phyloP scores from a whole-genome alignment of 1,284 basidiomycete species.

The Leccinum pallidistipes region DNA sequence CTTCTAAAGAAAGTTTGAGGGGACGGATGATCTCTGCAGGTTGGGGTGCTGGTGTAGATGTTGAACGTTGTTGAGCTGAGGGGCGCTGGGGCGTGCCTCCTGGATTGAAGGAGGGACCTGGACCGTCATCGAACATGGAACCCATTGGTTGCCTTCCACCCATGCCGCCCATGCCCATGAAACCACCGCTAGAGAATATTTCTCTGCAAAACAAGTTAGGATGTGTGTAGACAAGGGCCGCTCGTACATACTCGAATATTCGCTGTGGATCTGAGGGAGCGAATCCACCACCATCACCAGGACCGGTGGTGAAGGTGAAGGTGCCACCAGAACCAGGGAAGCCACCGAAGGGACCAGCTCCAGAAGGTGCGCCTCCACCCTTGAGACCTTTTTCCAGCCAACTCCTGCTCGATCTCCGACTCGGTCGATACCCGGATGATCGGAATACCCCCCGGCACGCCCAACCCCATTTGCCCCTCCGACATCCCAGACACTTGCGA shows the following conservation, averaged over 20 bases:
- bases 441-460: conserved; percentile 57
- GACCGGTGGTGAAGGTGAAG: conserved; percentile 60
- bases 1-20: conserved; percentile 85
- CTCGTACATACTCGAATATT: conserved; percentile 78
- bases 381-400: conserved; percentile 88
- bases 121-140: conserved; percentile 49
- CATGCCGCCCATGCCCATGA: background rate
- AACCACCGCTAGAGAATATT: conserved; percentile 57
- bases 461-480: conserved; percentile 20
- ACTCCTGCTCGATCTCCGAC: conserved; percentile 35
- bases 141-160: conserved; percentile 37
- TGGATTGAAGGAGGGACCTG: conserved; percentile 52
- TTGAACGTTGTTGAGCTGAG: conserved; percentile 26
- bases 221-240: background rate
- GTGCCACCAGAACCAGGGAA: conserved; percentile 50
- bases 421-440: conserved; percentile 81
- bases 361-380: conserved; percentile 51
- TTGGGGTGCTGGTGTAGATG: conserved; percentile 32
- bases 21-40: conserved; percentile 78
- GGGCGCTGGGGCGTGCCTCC: conserved; percentile 41
- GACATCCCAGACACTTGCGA: conserved; percentile 26
- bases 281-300: conserved; percentile 50
- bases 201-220: conserved; percentile 48
- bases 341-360: conserved; percentile 43
- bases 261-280: conserved; percentile 83